Evolutionary conservation across 352 stramenopile species (phyloP).

Genomic region (Pythium rishiriense): DNA sequence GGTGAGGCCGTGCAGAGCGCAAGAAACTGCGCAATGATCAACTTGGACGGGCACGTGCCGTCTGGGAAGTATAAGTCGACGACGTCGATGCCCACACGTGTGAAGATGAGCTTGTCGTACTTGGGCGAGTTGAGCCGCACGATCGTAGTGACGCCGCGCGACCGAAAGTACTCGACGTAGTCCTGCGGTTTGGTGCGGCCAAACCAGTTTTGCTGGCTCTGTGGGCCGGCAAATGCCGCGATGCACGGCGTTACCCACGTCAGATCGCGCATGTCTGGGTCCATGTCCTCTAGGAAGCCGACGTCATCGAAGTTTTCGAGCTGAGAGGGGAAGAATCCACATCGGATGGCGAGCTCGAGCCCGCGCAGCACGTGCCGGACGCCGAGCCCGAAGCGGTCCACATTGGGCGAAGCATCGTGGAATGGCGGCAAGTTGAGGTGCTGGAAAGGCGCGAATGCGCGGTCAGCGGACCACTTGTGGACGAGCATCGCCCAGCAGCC

Average conservation of each 20-base stretch:
- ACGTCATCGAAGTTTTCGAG: slow-evolving; percentile 25
- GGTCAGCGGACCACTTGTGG: slow-evolving; percentile 51
- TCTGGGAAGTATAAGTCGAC: slow-evolving; percentile 93
- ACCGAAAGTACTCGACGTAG: slow-evolving; percentile 49
- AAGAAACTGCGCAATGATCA: slow-evolving; percentile 77
- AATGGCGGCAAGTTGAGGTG: slow-evolving; percentile 34
- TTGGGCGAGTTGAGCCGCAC: slow-evolving; percentile 93
- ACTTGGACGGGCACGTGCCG: slow-evolving; percentile 80
- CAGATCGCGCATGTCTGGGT: slow-evolving; percentile 24
- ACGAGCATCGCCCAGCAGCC: slow-evolving; percentile 71
- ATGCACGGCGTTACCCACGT: slow-evolving; percentile 36
- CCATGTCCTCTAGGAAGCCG: slow-evolving; percentile 28
- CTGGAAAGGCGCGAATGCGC: slow-evolving; percentile 57
- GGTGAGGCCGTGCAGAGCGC: slow-evolving; percentile 45
- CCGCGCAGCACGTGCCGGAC: slow-evolving; percentile 34
- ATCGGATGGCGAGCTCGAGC: slow-evolving; percentile 49
- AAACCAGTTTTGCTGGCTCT: slow-evolving; percentile 62
- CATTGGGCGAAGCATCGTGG: slow-evolving; percentile 31
- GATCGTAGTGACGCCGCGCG: slow-evolving; percentile 38
- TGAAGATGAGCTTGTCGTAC: slow-evolving; percentile 90
- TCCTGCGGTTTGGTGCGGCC: slow-evolving; percentile 52
- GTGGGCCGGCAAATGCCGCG: slow-evolving; percentile 34
- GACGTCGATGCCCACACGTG: slow-evolving; percentile 81
- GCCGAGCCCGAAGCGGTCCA: slow-evolving; percentile 31
- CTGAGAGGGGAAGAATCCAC: slow-evolving; percentile 81